phyloP scores from a whole-genome alignment of 176 grass and related monocot genomes.

The Bonia amplexicaulis region DNA sequence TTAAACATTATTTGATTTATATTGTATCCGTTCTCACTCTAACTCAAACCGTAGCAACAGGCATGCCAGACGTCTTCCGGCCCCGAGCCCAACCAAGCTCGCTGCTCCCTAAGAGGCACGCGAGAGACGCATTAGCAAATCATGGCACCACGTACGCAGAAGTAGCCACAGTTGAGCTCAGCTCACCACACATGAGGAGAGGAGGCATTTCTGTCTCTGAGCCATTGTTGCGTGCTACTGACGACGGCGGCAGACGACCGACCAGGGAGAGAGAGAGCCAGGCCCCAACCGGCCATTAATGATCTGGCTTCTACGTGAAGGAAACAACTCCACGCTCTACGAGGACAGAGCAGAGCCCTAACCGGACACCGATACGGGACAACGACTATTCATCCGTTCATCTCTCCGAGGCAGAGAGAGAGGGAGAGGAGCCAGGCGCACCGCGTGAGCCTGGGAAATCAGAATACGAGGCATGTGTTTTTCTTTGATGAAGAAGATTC shows the following conservation, averaged over 20 bases:
- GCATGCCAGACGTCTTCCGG: too few relatives aligned
- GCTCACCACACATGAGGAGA: too few relatives aligned
- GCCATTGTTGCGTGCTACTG: not conserved
- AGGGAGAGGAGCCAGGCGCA: not conserved
- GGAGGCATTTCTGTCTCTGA: not conserved
- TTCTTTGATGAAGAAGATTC: not conserved
- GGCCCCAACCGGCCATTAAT: conserved; percentile 20
- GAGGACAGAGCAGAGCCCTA: not conserved
- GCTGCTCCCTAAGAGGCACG: too few relatives aligned
- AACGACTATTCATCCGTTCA: not conserved
- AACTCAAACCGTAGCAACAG: too few relatives aligned
- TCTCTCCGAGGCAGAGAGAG: not conserved
- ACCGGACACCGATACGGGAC: not conserved
- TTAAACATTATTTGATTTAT: too few relatives aligned
- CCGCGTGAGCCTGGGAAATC: not conserved
- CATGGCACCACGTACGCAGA: too few relatives aligned
- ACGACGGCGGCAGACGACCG: not conserved
- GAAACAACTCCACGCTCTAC: not conserved
- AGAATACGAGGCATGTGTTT: conserved; percentile 19
- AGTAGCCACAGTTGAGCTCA: too few relatives aligned
- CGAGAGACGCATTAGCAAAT: too few relatives aligned
- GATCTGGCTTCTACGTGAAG: conserved; percentile 32
- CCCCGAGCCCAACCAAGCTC: too few relatives aligned
- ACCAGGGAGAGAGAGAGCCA: not conserved
- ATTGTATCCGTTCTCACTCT: too few relatives aligned